Conservation (phyloP, 176 grass and related monocot genomes). For the Oryza punctata region DNA sequence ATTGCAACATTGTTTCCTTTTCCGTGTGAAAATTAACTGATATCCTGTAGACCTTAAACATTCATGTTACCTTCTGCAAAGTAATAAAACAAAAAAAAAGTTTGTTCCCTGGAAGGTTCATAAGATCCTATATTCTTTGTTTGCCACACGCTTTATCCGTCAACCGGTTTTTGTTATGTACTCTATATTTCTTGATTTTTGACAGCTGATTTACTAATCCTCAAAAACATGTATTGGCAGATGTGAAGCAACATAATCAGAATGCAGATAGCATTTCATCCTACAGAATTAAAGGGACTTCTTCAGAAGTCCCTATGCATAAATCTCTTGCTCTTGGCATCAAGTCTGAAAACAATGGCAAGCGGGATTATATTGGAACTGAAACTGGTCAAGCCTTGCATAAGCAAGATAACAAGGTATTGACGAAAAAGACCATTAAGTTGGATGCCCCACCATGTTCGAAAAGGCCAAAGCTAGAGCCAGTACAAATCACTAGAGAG, state of each 20-base stretch:
- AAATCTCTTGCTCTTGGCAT: slow-evolving; percentile 56
- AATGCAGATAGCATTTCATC: slow-evolving; percentile 57
- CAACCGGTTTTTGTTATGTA: slow-evolving; percentile 18
- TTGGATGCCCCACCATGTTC: slow-evolving; percentile 60
- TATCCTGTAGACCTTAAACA: slow-evolving; percentile 1
- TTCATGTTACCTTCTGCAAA: slow-evolving; percentile 4
- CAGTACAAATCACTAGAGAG: slow-evolving; percentile 44
- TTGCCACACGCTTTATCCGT: background rate
- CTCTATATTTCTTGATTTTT: background rate
- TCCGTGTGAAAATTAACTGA: background rate
- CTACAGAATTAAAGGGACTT: slow-evolving; percentile 55
- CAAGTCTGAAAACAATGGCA: slow-evolving; percentile 56
- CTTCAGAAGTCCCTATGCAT: slow-evolving; percentile 43
- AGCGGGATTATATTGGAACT: slow-evolving; percentile 55
- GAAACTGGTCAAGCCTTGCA: slow-evolving; percentile 54
- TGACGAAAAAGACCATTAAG: slow-evolving; percentile 74
- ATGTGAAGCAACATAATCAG: slow-evolving; percentile 60
- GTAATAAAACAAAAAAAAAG: background rate
- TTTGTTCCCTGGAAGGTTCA: slow-evolving; percentile 1
- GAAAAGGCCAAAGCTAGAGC: slow-evolving; percentile 80
- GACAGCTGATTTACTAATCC: slow-evolving; percentile 22
- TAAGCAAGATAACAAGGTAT: slow-evolving; percentile 60
- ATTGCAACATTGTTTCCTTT: slow-evolving; percentile 13
- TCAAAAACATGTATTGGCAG: slow-evolving; percentile 39
- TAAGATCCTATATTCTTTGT: background rate